Evolutionary conservation across 768 basidiomycete species (phyloP).

Genomic region (Termitomyces sp.): DNA sequence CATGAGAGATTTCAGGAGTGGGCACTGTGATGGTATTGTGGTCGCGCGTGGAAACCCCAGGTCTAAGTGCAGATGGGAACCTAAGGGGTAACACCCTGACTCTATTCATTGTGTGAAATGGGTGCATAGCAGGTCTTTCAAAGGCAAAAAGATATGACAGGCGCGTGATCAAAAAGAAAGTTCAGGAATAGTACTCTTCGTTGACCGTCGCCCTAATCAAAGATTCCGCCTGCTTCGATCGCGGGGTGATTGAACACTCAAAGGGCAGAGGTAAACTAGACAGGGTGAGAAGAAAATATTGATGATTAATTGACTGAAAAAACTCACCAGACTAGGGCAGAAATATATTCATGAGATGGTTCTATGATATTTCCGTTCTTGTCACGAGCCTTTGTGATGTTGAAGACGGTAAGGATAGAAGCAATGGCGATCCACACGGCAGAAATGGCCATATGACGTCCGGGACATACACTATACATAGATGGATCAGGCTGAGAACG

Average conservation of each 20-base stretch:
- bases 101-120: too few species aligned
- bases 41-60: too few species aligned
- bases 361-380: conserved; percentile 14
- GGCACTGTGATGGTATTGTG: too few species aligned
- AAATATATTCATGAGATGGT: conserved; percentile 7
- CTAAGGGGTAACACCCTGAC: too few species aligned
- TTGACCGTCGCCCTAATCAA: background rate
- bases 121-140: too few species aligned
- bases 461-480: conserved; percentile 23
- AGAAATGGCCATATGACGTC: conserved; percentile 25
- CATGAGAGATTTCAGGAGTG: too few species aligned
- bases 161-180: background rate
- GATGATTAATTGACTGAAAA: too few species aligned
- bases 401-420: conserved; percentile 23
- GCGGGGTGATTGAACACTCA: background rate
- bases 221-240: background rate
- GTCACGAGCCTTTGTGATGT: conserved; percentile 18
- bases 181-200: background rate
- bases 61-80: too few species aligned
- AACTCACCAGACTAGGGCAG: conserved; percentile 8
- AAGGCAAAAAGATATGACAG: too few species aligned
- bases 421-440: conserved; percentile 6
- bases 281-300: background rate
- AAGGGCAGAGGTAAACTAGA: background rate
- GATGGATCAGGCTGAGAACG: background rate